Percentiles rank a stretch among this genome's conserved stretches.
Conservation (phyloP, 805 yeast genomes). For the Saturnispora galanensis region DNA sequence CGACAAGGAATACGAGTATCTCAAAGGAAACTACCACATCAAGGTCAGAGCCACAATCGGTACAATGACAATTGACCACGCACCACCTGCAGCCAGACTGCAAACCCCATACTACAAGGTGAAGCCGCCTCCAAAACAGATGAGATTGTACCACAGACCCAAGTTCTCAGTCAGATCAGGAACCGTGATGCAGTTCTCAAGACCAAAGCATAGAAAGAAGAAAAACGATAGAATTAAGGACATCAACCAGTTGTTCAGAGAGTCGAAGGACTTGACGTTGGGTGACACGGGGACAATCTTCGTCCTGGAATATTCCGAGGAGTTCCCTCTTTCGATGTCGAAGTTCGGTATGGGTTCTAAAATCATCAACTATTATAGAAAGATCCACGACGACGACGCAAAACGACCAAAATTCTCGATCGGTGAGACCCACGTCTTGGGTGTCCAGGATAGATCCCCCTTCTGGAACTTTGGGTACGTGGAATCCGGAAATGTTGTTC, state of each 20-base stretch:
- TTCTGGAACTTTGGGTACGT: constrained; percentile 98
- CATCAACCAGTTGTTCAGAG: constrained; percentile 59
- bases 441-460: constrained; percentile 93
- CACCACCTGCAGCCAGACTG: constrained; percentile 74
- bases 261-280: constrained; percentile 64
- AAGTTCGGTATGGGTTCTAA: constrained; percentile 96
- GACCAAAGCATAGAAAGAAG: constrained; percentile 66
- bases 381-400: constrained; percentile 68
- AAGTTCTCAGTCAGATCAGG: constrained; percentile 70
- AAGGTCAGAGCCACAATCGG: constrained; percentile 91
- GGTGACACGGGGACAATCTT: constrained; percentile 77
- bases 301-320: constrained; percentile 84
- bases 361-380: constrained; percentile 85
- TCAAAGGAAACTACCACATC: constrained; percentile 80
- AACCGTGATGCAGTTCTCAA: constrained; percentile 63
- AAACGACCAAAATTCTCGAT: constrained; percentile 78
- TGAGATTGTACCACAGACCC: constrained; percentile 75
- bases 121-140: constrained; percentile 50
- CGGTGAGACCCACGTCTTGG: constrained; percentile 93
- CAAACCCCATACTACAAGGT: constrained; percentile 92
- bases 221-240: constrained; percentile 86
- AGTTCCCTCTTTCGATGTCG: constrained; percentile 69
- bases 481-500: constrained; percentile 87
- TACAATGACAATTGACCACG: constrained; percentile 81
- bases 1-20: constrained; percentile 73